Base-by-base conservation (phyloP, 116 monocot species). In the Papilionanthe hybrid region DNA sequence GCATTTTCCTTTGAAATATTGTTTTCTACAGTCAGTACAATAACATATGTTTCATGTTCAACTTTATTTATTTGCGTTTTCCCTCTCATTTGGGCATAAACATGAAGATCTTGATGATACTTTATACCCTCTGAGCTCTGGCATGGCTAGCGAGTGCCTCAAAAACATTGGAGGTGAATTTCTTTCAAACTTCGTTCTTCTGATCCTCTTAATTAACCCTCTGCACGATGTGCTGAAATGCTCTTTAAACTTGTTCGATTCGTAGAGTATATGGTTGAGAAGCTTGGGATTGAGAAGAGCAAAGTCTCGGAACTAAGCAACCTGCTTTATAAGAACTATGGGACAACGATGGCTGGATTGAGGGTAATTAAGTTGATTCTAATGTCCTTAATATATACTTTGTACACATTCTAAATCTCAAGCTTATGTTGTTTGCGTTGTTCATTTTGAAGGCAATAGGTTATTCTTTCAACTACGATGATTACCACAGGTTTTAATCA, bases 311-410 rank as follows among this genome's bases (percentile, higher is more conserved):
- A 82, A 6, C 41, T 96, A 19, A 84, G 93, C 68, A 87, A 82
- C 84, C n/a, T 87, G 19, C 84, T 93, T 20, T 96, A 96, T 84
- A 87, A 84, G 72, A 84, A 91, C 73, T 96, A 96, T 82, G 96
- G 96, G 22, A 96, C 96, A 12, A 96, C 96, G 43, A 91, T 96
- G 96, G 93, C 96, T 53, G 96, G 96, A 42, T 79, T 91, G 42
- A 85, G 85, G 89, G 91, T 91, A 76, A 18, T 15, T 78, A 1
- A 1, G 19, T 10, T 23, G 42, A 50, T 27, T 72, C 30, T n/a
- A 28, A 37, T 55, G 57, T 71, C 18, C n/a, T 49, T 72, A 7
- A 18, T 55, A 9, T 17, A 3, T 53, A 18, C 17, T 53, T 53
- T 15, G 0, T 72, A 4, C 50, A 0, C 17, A 17, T 53, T 72